Evolutionary conservation across 2,329 filamentous ascomycete species (phyloP).

Genomic region (Pseudomassariella vexata): DNA sequence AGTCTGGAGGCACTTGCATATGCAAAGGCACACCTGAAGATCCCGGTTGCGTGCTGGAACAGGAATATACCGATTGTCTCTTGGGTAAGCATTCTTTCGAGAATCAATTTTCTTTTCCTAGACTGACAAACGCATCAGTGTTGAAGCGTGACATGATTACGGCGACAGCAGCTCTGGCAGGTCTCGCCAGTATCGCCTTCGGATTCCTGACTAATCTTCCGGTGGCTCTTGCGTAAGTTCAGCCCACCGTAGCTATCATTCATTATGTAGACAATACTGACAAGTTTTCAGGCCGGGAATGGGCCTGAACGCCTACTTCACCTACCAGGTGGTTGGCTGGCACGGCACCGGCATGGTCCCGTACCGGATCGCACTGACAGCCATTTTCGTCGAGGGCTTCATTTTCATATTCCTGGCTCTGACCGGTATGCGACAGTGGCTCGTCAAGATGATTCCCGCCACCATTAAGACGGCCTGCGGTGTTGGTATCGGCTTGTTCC

Average conservation of each 20-base stretch:
- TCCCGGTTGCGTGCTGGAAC: constrained; percentile 41
- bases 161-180: constrained; percentile 74
- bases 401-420: constrained; percentile 60
- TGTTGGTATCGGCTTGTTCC: constrained; percentile 59
- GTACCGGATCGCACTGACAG: constrained; percentile 55
- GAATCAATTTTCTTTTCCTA: not conserved
- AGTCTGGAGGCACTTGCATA: constrained; percentile 71
- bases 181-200: constrained; percentile 69
- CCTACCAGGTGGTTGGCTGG: constrained; percentile 60
- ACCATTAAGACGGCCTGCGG: constrained; percentile 62
- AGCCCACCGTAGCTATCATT: not conserved
- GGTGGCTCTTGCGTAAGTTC: constrained; percentile 64
- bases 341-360: constrained; percentile 52
- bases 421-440: constrained; percentile 68
- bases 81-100: not conserved
- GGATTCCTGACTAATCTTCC: constrained; percentile 79
- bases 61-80: constrained; percentile 26
- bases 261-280: too few species aligned
- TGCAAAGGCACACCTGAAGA: constrained; percentile 42
- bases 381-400: constrained; percentile 60
- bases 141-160: constrained; percentile 76
- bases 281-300: constrained; percentile 58
- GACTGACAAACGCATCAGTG: constrained; percentile 26
- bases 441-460: constrained; percentile 58
- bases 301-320: constrained; percentile 64